Evolutionary conservation across 2,329 filamentous ascomycete genomes (phyloP), one percentile per base, ranked within the genome.

Genomic region (Claviceps sp.): DNA sequence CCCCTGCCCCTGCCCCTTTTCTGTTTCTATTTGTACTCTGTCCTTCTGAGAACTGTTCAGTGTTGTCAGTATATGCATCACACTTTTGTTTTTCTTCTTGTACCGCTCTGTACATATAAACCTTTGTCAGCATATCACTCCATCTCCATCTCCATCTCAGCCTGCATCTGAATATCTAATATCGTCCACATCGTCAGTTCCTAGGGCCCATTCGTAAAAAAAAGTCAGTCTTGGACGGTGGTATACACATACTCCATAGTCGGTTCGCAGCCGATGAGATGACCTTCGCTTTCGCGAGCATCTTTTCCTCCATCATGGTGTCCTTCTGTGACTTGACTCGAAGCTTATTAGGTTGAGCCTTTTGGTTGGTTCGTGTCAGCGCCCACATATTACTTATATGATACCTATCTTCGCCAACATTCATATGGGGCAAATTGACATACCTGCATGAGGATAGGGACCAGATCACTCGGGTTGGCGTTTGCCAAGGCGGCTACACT

Each of bases 371-470:
- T 34, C 3, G 16, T 30, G 49, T 59, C 38, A 59, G 53, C 47
- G 4, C 8, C 17, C 24, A 17, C 16, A n/a, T 4, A 5, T 4
- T 24, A 10, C 10, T 11, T 34, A 10, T 11, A 34, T 11, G 10
- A 34, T 34, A 11, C 4, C n/a, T n/a, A n/a, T n/a, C n/a, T 34
- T 34, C 10, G 30, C 10, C 30, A 34, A 11, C 0, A 34, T 34
- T 34, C 30, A 34, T 11, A 11, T 34, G 10, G 30, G 30, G 10
- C 30, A 4, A 11, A 11, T 34, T 10, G 30, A 56, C 70, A 58
- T 60, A 81, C 81, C 74, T 86, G 82, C 71, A 86, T 77, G 49
- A 90, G 69, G n/a, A 89, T 69, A 6, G 84, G 84, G 2, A 88
- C 71, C 24, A 89, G 69, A 56, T 87, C 84, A 54, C 75, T 75